These are phyloP conservation scores for Macrophomina tecta DNA, from an alignment of 2,329 filamentous ascomycete species.

Conservation along the genomic window DNA sequence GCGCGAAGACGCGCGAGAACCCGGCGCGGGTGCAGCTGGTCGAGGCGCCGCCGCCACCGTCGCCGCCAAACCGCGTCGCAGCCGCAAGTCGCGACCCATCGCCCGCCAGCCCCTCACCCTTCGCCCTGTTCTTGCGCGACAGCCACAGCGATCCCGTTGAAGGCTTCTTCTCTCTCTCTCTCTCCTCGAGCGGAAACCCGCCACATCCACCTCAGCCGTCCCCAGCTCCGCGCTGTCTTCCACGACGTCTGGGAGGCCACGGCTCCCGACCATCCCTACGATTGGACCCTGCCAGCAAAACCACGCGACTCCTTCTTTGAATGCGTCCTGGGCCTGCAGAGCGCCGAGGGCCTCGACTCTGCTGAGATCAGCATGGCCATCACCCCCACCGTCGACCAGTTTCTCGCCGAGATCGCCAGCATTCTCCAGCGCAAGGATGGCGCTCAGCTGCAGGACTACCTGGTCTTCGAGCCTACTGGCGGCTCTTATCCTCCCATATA, in stretches of 20 bases:
- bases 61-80: not conserved
- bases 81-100: not conserved
- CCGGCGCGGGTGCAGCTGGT: not conserved
- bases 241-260: slow-evolving; percentile 1
- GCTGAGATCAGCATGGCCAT: slow-evolving; percentile 30
- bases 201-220: slow-evolving; percentile 11
- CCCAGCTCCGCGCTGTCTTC: slow-evolving; percentile 7
- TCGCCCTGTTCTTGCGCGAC: slow-evolving; percentile 9
- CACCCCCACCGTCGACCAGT: slow-evolving; percentile 71
- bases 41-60: not conserved
- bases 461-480: slow-evolving; percentile 71
- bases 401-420: slow-evolving; percentile 68
- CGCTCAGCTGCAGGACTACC: slow-evolving; percentile 68
- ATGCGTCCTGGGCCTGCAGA: slow-evolving; percentile 1
- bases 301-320: slow-evolving; percentile 8
- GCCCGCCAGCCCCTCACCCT: not conserved
- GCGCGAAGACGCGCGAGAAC: not conserved
- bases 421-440: slow-evolving; percentile 70
- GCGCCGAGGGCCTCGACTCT: not conserved
- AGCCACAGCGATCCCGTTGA: slow-evolving; percentile 14
- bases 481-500: slow-evolving; percentile 69
- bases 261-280: slow-evolving; percentile 16
- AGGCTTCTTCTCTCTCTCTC: not conserved
- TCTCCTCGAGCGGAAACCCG: not conserved
- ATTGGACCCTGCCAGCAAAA: slow-evolving; percentile 8